phyloP scores from a whole-genome alignment of 345 rosid species.

The Combretum micranthum region DNA sequence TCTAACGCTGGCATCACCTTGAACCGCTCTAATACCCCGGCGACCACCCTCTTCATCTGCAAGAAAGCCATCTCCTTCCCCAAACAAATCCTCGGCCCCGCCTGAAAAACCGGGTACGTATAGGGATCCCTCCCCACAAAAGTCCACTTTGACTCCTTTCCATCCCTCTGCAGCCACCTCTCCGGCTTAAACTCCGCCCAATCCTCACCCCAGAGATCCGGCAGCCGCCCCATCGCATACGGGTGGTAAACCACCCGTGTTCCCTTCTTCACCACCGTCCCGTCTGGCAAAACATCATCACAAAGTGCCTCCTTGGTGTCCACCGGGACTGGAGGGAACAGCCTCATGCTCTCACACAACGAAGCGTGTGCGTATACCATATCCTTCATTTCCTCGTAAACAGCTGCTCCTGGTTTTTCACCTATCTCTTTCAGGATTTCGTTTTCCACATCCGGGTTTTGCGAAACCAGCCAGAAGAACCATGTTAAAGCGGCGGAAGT shows the following conservation, averaged over 20 bases:
- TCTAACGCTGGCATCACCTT: conserved; percentile 38
- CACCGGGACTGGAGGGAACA: conserved; percentile 55
- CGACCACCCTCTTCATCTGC: conserved; percentile 43
- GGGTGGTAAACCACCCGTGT: conserved; percentile 30
- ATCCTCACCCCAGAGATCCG: conserved; percentile 41
- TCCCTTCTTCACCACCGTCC: conserved; percentile 42
- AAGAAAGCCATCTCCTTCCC: conserved; percentile 46
- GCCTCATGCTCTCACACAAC: conserved; percentile 46
- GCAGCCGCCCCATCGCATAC: conserved; percentile 43
- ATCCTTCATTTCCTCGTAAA: conserved; percentile 34
- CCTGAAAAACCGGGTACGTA: conserved; percentile 32
- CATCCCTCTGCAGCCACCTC: conserved; percentile 36
- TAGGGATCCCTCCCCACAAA: conserved; percentile 34
- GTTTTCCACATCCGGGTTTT: conserved; percentile 27
- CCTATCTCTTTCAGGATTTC: conserved; percentile 36
- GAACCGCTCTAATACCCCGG: conserved; percentile 32
- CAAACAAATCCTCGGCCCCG: conserved; percentile 46
- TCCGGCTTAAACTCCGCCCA: conserved; percentile 41
- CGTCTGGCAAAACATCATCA: conserved; percentile 43
- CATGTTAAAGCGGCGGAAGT: conserved; percentile 76
- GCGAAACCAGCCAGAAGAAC: conserved; percentile 57
- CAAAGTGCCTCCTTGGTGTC: conserved; percentile 27
- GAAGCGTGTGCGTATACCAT: conserved; percentile 54
- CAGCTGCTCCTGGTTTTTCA: conserved; percentile 13
- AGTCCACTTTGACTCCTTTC: conserved; percentile 24